These are phyloP conservation scores for Xylariaceae sp. DNA, from an alignment of 2,329 filamentous ascomycete genomes.

Conservation along the genomic window DNA sequence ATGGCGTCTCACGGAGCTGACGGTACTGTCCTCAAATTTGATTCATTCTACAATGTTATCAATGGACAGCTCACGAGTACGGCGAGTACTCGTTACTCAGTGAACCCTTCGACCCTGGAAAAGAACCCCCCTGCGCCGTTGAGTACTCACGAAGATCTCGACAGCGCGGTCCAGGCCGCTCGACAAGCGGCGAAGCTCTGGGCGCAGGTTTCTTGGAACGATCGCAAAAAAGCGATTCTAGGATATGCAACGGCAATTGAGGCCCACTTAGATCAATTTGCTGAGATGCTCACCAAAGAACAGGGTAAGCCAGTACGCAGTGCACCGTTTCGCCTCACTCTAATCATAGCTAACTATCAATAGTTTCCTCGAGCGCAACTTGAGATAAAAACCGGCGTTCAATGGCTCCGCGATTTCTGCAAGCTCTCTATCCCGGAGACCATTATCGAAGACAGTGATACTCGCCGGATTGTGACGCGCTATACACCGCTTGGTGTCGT, in stretches of 20 bases:
- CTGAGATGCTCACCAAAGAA: conserved; percentile 14
- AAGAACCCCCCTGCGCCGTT: conserved; percentile 48
- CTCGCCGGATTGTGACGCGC: conserved; percentile 32
- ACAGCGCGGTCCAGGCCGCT: conserved; percentile 46
- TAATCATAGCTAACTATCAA: too few species aligned
- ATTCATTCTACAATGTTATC: conserved; percentile 52
- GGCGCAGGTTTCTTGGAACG: conserved; percentile 34
- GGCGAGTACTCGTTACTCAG: conserved; percentile 41
- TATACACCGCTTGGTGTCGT: conserved; percentile 42
- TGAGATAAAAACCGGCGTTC: conserved; percentile 25
- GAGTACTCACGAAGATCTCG: conserved; percentile 44
- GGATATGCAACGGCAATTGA: conserved; percentile 21
- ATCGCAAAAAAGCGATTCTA: conserved; percentile 28
- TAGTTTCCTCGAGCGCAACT: conserved; percentile 23
- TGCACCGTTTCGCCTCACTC: too few species aligned
- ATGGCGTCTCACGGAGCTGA: too few species aligned
- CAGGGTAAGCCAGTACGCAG: conserved; percentile 22
- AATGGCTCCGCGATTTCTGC: conserved; percentile 30
- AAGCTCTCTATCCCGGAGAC: background rate
- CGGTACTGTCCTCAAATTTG: too few species aligned
- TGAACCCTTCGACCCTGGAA: conserved; percentile 49
- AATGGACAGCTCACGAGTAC: conserved; percentile 41
- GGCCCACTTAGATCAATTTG: conserved; percentile 9
- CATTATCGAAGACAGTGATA: conserved; percentile 16
- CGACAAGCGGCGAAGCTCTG: conserved; percentile 46